Base-by-base conservation (phyloP, 2,329 filamentous ascomycete genomes). In the Diaporthe caulivora region DNA sequence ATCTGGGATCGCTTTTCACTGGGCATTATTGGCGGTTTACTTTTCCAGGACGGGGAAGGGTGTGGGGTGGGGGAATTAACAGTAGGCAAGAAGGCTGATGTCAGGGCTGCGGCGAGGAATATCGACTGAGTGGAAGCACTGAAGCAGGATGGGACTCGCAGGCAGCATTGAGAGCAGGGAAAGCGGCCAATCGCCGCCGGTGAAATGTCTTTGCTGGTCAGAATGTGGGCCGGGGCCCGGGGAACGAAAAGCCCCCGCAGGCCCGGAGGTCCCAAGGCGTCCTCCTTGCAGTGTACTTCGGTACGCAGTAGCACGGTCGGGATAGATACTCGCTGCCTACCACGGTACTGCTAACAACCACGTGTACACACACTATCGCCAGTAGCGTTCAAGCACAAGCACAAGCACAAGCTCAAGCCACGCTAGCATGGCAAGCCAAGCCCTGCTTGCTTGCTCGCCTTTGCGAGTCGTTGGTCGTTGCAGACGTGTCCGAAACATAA, bases 221-320 rank as follows among this genome's bases (percentile, higher is more conserved):
- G 17, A 44, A n/a, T 21, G 58, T 62, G 58, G 40, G 58, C 58
- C 58, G 40, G 58, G 58, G 58, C 40, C 58, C 58, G 58, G 58
- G 40, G 58, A 47, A 62, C 58, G 24, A 15, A 42, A 13, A 15
- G 15, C 44, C 58, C 58, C 40, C 58, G 58, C 58, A 47, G 37
- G 24, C 58, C 18, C 29, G 53, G 53, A 54, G 7, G 17, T 18
- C 26, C 53, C 8, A 21, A 31, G 26, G 13, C 13, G 24, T 34
- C 34, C 53, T 1, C 29, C 18, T 53, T 53, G 18, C n/a, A n/a
- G n/a, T n/a, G n/a, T n/a, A n/a, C n/a, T 53, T 17, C 49, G n/a
- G 34, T 5, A 34, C 34, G 9, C 5, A 5, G 9, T 34, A 34
- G 34, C 34, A 34, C 34, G 34, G 34, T 34, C 34, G 5, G 34